These are phyloP conservation scores for Nitzschia palea DNA, from an alignment of 108 stramenopile genomes.

Conservation along the genomic window DNA sequence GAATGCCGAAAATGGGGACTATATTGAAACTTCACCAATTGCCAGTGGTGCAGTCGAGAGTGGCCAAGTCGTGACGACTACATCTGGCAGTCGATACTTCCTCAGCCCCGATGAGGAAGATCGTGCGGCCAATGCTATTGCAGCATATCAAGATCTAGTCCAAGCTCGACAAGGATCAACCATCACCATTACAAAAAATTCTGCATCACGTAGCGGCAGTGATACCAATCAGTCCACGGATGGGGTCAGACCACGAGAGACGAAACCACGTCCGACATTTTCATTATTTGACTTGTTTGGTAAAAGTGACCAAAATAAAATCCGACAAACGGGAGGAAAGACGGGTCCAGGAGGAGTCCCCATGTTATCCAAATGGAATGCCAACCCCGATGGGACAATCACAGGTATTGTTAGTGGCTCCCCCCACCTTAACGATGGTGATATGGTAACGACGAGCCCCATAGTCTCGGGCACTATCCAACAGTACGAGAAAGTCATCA, in stretches of 20 bases:
- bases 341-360: slow-evolving; percentile 37
- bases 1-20: slow-evolving; percentile 62
- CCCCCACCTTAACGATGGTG: slow-evolving; percentile 48
- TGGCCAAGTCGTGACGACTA: slow-evolving; percentile 60
- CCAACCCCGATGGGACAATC: slow-evolving; percentile 64
- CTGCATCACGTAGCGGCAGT: neutral
- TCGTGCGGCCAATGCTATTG: slow-evolving; percentile 9
- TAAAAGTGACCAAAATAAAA: neutral
- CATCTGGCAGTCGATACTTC: slow-evolving; percentile 61
- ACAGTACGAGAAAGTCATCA: slow-evolving; percentile 48
- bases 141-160: slow-evolving; percentile 9
- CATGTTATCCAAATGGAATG: slow-evolving; percentile 43
- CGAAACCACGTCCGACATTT: slow-evolving; percentile 33
- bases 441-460: slow-evolving; percentile 60
- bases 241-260: neutral
- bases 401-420: slow-evolving; percentile 61
- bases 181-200: slow-evolving; percentile 33
- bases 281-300: slow-evolving; percentile 48
- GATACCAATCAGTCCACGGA: neutral
- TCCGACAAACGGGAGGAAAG: neutral
- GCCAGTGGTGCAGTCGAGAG: slow-evolving; percentile 48
- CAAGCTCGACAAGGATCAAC: slow-evolving; percentile 10
- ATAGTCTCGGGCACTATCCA: slow-evolving; percentile 44
- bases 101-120: slow-evolving; percentile 28
- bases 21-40: slow-evolving; percentile 66